phyloP scores from a whole-genome alignment of 352 stramenopile species.

The Pythium periplocum region DNA sequence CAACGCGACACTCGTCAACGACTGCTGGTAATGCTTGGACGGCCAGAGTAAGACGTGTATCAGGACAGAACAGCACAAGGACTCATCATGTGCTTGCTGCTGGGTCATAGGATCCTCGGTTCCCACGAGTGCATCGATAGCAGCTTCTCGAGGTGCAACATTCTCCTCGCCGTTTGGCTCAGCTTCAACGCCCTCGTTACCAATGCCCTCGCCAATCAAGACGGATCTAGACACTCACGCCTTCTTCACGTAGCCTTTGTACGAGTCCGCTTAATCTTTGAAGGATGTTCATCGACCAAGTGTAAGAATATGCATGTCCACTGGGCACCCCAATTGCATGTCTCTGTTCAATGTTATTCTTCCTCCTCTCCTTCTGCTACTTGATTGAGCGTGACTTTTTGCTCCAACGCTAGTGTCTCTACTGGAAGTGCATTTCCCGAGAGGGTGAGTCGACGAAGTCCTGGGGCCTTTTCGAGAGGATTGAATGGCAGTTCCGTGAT shows the following conservation, averaged over 20 bases:
- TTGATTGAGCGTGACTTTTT: slow-evolving; percentile 49
- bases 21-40: no score
- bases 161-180: no score
- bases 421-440: slow-evolving; percentile 62
- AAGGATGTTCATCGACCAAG: background rate
- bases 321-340: no score
- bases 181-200: slow-evolving; percentile 32
- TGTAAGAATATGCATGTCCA: slow-evolving; percentile 18
- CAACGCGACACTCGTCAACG: no score
- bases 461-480: slow-evolving; percentile 55
- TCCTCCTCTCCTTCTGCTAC: slow-evolving; percentile 36
- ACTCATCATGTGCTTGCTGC: no score
- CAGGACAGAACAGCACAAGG: no score
- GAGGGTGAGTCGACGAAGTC: slow-evolving; percentile 75
- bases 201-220: slow-evolving; percentile 77
- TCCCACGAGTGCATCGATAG: no score
- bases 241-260: slow-evolving; percentile 58
- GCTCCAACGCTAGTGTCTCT: slow-evolving; percentile 57
- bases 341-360: slow-evolving; percentile 14
- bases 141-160: no score
- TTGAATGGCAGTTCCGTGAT: slow-evolving; percentile 81
- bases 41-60: no score
- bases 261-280: slow-evolving; percentile 11
- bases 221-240: slow-evolving; percentile 80
- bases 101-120: no score